Conservation (phyloP, 2,329 filamentous ascomycete genomes). For the Daldinia sp. region DNA sequence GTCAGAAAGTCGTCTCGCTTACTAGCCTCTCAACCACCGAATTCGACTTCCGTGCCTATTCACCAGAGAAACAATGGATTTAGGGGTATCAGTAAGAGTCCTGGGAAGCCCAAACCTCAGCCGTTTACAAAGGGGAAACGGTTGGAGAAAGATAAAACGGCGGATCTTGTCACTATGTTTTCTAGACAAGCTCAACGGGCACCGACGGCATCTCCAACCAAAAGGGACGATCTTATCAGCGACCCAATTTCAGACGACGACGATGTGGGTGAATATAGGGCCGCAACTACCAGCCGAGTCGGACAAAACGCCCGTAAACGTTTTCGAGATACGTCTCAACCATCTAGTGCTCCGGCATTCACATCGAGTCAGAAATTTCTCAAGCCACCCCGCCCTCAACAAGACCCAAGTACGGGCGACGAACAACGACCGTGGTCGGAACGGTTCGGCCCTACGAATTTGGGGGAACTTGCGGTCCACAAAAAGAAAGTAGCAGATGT, state of each 20-base stretch:
- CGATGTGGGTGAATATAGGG: constrained; percentile 64
- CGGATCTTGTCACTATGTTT: constrained; percentile 70
- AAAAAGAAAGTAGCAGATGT: constrained; percentile 95
- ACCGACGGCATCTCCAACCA: constrained; percentile 51
- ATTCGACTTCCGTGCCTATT: constrained; percentile 45
- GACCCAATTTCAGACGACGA: constrained; percentile 73
- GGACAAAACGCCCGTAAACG: constrained; percentile 68
- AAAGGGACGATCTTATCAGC: constrained; percentile 64
- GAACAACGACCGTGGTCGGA: constrained; percentile 88
- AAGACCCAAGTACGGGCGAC: constrained; percentile 54
- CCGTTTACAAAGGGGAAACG: constrained; percentile 52
- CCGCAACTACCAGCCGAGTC: constrained; percentile 66
- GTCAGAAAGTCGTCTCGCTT: constrained; percentile 44
- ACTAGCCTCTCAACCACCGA: constrained; percentile 40
- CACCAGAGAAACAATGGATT: constrained; percentile 47
- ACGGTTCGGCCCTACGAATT: constrained; percentile 77
- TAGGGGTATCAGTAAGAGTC: constrained; percentile 60
- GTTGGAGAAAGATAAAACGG: constrained; percentile 66
- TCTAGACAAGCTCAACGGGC: constrained; percentile 70
- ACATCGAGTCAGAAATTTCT: constrained; percentile 66
- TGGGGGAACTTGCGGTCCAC: constrained; percentile 92
- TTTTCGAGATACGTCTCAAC: constrained; percentile 55
- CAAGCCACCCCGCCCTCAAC: constrained; percentile 55
- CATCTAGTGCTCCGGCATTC: constrained; percentile 42
- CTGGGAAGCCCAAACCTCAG: constrained; percentile 57